Base-by-base conservation (phyloP, 2,329 filamentous ascomycete species). In the Colletotrichum spaethianum region DNA sequence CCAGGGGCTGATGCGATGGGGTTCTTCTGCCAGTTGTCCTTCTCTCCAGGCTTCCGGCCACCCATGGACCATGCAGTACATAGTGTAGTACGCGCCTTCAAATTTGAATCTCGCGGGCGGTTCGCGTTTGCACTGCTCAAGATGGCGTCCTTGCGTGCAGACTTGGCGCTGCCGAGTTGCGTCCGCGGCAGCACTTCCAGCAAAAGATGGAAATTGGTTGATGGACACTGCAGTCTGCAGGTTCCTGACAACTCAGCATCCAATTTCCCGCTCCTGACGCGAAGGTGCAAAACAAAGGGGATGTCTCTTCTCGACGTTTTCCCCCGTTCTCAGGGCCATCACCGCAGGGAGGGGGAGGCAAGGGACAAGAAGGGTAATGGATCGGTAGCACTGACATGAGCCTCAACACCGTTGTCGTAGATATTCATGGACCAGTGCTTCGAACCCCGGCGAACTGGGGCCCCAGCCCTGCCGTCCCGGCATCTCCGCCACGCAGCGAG, bases 211-310 rank as follows among this genome's bases (percentile, higher is more conserved):
- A 62, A 62, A 50, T 59, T 59, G 55, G n/a, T n/a, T 61, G 28
- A 33, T 59, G 55, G n/a, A 50, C 6, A 40, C 33, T 63, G n/a
- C 23, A 38, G 60, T 28, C 60, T 38, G 60, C 44, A 63, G 60
- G 46, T 52, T 48, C 23, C n/a, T 63, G 61, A 63, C 61, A 63
- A 52, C 61, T 42, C 61, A 44, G 48, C 61, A 63, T 23, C 48
- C 26, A 55, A 63, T 63, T 63, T 63, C 61, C 61, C 23, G 18
- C 18, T 38, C 20, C 33, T 16, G 44, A 52, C 11, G 36, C 44
- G 9, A 61, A 44, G 26, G 4, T 46, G 28, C 28, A 33, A 33
- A 33, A 55, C 48, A 52, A 18, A 55, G 28, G 50, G 50, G 18
- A 18, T 53, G 28, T n/a, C 18, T 33, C 26, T 6, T 12, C 50